Evolutionary conservation across 2,329 filamentous ascomycete species (phyloP).

Genomic region (Alternaria dauci): DNA sequence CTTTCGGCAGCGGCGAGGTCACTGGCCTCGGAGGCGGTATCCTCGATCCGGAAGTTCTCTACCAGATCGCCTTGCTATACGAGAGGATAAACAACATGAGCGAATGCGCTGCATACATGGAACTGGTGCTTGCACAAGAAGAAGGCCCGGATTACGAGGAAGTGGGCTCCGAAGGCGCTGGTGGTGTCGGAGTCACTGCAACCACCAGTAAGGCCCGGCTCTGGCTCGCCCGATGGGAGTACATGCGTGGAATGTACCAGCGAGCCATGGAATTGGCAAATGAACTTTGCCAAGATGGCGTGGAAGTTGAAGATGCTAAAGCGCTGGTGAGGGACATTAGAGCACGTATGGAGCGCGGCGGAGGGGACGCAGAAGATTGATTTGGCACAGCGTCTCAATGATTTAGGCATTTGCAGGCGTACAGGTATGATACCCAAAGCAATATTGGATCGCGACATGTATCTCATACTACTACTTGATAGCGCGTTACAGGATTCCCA

Average conservation of each 20-base stretch:
- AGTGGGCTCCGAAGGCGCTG: conserved; percentile 50
- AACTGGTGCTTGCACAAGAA: conserved; percentile 91
- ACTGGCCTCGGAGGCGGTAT: conserved; percentile 59
- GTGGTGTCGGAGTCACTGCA: conserved; percentile 83
- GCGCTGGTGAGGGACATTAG: conserved; percentile 87
- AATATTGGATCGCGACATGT: conserved; percentile 1
- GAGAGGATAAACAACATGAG: conserved; percentile 79
- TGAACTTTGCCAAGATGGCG: conserved; percentile 93
- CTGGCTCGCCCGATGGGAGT: conserved; percentile 88
- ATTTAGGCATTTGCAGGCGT: conserved; percentile 17
- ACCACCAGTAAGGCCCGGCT: conserved; percentile 91
- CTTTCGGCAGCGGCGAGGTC: conserved; percentile 58
- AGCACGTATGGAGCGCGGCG: conserved; percentile 69
- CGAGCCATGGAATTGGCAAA: conserved; percentile 82
- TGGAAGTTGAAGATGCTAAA: conserved; percentile 97
- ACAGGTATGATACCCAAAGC: conserved; percentile 21
- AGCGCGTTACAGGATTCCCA: background rate
- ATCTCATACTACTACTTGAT: conserved; percentile 3
- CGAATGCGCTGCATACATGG: conserved; percentile 93
- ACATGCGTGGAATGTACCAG: conserved; percentile 76
- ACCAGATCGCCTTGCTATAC: conserved; percentile 90
- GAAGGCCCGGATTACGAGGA: conserved; percentile 66
- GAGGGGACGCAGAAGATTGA: conserved; percentile 26
- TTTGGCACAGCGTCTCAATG: background rate
- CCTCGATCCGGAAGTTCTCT: conserved; percentile 88